Evolutionary conservation across 345 rosid genomes (phyloP).

Genomic region (Rhizophora mangle): DNA sequence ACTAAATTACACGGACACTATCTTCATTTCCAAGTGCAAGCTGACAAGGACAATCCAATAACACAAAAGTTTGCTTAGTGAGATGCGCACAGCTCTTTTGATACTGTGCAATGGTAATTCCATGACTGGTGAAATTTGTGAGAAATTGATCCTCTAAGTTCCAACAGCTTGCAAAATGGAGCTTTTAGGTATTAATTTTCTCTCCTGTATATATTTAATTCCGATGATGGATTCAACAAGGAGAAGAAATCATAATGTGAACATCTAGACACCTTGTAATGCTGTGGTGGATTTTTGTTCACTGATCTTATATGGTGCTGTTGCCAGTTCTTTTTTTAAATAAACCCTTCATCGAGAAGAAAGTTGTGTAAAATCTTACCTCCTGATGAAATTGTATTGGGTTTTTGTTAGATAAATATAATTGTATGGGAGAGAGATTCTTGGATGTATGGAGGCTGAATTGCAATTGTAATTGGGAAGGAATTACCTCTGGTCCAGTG

Average conservation of each 20-base stretch:
- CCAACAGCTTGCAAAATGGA: constrained; percentile 17
- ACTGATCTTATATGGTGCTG: too few relatives aligned
- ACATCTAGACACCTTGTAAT: constrained; percentile 1
- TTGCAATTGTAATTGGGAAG: constrained; percentile 26
- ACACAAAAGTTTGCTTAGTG: background rate
- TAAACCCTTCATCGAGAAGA: constrained; percentile 22
- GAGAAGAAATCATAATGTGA: constrained; percentile 20
- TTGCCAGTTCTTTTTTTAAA: background rate
- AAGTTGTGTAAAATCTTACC: constrained; percentile 18
- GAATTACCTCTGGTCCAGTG: constrained; percentile 13
- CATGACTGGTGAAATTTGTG: background rate
- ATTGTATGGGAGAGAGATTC: constrained; percentile 8
- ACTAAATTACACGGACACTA: constrained; percentile 52
- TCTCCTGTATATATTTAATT: constrained; percentile 32
- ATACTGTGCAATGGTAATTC: background rate
- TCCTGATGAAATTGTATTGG: constrained; percentile 15
- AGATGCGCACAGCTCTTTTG: constrained; percentile 2
- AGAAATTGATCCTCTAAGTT: constrained; percentile 5
- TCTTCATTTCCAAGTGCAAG: constrained; percentile 65
- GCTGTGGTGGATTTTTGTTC: too few relatives aligned
- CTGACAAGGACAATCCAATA: constrained; percentile 63
- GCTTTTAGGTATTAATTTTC: constrained; percentile 23
- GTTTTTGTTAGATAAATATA: constrained; percentile 22
- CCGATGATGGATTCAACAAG: constrained; percentile 27
- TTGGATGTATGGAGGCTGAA: constrained; percentile 4